A percentile compares a stretch with the other conserved stretches of the same genome.
Conservation (phyloP, 1,284 basidiomycete genomes). For the Sporisorium scitamineum region DNA sequence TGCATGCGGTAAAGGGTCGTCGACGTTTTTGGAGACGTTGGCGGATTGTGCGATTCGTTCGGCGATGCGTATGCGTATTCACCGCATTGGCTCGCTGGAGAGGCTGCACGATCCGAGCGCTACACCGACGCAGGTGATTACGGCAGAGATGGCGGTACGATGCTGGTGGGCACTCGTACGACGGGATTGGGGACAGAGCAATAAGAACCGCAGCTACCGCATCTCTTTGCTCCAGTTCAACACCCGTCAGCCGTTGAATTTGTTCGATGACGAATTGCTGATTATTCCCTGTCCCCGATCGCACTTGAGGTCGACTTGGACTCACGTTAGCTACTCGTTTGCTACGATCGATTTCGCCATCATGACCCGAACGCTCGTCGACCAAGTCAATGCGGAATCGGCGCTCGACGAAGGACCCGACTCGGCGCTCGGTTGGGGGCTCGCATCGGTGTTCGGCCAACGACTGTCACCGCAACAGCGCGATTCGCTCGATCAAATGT, state of each 20-base stretch:
- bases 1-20: constrained; percentile 31
- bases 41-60: constrained; percentile 40
- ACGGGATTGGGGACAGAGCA: constrained; percentile 38
- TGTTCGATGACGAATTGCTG: constrained; percentile 44
- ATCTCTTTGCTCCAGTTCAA: constrained; percentile 39
- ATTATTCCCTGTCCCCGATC: constrained; percentile 20
- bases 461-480: constrained; percentile 25
- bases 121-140: constrained; percentile 6
- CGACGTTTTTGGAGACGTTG: constrained; percentile 27
- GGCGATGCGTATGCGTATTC: constrained; percentile 49
- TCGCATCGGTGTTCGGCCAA: constrained; percentile 40
- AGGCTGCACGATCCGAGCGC: constrained; percentile 15
- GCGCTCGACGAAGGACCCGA: constrained; percentile 26
- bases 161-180: constrained; percentile 48
- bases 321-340: constrained; percentile 42
- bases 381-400: constrained; percentile 38
- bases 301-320: constrained; percentile 42
- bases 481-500: constrained; percentile 33
- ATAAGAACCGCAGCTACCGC: constrained; percentile 33
- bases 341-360: constrained; percentile 35
- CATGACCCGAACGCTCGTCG: constrained; percentile 38
- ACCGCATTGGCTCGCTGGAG: constrained; percentile 32
- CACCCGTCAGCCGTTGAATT: constrained; percentile 37
- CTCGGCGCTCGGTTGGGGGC: constrained; percentile 19
- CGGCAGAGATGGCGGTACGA: constrained; percentile 40